Evolutionary conservation across 768 basidiomycete species (phyloP), one percentile per base, ranked within the genome.

Genomic region (Lactarius trivialis): DNA sequence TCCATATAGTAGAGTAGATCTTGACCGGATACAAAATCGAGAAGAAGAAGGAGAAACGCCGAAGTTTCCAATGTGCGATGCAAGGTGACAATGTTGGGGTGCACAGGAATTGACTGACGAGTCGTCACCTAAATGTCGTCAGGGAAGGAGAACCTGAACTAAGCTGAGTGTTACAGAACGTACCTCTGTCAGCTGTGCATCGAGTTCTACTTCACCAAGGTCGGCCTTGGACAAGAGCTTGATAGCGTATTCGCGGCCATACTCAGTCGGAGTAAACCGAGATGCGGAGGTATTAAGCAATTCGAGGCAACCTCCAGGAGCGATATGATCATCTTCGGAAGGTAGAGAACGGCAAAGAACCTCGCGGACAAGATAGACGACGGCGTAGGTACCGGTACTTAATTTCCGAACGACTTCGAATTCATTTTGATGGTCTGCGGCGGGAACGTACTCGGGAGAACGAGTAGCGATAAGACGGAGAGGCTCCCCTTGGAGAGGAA

Each of bases 1-100:
- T 98, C 95, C 55, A 99, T 82, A 81, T 98, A 99, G 77, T 94
- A 99, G 75, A 94, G 98, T 67, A 98, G 79, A 74, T 99, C 96
- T 75, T 98, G 91, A 55, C 96, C 96, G 17, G 94, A 94, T 65
- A 97, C 95, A 72, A 88, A 93, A 77, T 98, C 96, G 67, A 99
- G 80, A 50, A 99, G 79, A 67, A 99, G 86, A 67, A 98, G 86
- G 7, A 99, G 79, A 74, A 91, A 97, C 34, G 92, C 88, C 58
- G 84, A 80, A 2, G 94, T 98, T 75, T 99, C 93, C 69, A 96
- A 82, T 1, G 97, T 96, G 68, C 89, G 88, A 73, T 96, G 86
- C 30, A 98, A 84, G 28, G 95, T 93, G 68, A 96, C 96, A 67
- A 99, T 94, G 76, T 97, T 95, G 56, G 89, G 83, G 71, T 98